Percentiles rank a stretch among this genome's conserved stretches.
Conservation (phyloP, 129 eudicot genomes). For the Daucus carota region DH1_v3.0 NC_030385.2:30611501-30612000, state of each 20-base stretch:
- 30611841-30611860: too few relatives aligned
- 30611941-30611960: neutral
- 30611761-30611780: too few relatives aligned
- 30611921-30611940: neutral
- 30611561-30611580: conserved; percentile 47
- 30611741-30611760: too few relatives aligned
- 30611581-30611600: conserved; percentile 14
- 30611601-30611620: conserved; percentile 19
- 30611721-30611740: too few relatives aligned
- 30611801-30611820: too few relatives aligned
- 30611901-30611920: neutral
- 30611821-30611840: too few relatives aligned
- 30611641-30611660: conserved; percentile 34
- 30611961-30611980: neutral
- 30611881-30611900: neutral
- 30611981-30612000: neutral
- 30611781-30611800: too few relatives aligned
- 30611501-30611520: conserved; percentile 25
- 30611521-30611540: conserved; percentile 15
- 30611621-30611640: conserved; percentile 36
- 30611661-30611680: conserved; percentile 20
- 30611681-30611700: too few relatives aligned
- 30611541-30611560: conserved; percentile 27
- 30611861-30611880: too few relatives aligned
- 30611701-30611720: too few relatives aligned